phyloP scores from a whole-genome alignment of 164 flowering plant species.

The Aristolochia contorta region DNA sequence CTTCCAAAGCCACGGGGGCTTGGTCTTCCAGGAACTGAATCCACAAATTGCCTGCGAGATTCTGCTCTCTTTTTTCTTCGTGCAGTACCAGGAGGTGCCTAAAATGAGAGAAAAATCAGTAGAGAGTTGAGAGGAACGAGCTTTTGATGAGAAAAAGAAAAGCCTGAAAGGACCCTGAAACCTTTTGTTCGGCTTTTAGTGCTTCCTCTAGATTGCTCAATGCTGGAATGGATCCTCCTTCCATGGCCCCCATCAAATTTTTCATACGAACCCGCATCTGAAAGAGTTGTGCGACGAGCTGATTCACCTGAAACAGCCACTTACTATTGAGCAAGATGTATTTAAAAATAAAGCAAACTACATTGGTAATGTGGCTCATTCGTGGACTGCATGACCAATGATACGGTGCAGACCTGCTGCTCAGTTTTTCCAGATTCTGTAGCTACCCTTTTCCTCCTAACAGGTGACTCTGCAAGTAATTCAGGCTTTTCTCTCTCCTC shows the following conservation, averaged over 20 bases:
- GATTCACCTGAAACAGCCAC: conserved; percentile 56
- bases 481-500: conserved; percentile 99
- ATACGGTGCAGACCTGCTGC: conserved; percentile 51
- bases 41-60: conserved; percentile 53
- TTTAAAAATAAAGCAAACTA: background rate
- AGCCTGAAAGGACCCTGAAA: conserved; percentile 12
- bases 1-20: conserved; percentile 79
- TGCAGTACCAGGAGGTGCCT: conserved; percentile 91
- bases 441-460: conserved; percentile 81
- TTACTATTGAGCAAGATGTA: background rate
- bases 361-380: background rate
- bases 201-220: conserved; percentile 84
- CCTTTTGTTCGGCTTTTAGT: conserved; percentile 77
- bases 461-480: conserved; percentile 81
- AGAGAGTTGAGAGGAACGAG: background rate
- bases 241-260: conserved; percentile 87
- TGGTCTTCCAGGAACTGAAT: conserved; percentile 46
- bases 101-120: background rate
- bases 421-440: conserved; percentile 85
- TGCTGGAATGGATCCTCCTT: conserved; percentile 92
- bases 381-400: background rate
- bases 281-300: conserved; percentile 88
- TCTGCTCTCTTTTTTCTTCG: conserved; percentile 64
- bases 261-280: conserved; percentile 98
- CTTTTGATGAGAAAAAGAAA: background rate